Conservation (phyloP, 2,329 filamentous ascomycete species). For the Escovopsis sp. region DNA sequence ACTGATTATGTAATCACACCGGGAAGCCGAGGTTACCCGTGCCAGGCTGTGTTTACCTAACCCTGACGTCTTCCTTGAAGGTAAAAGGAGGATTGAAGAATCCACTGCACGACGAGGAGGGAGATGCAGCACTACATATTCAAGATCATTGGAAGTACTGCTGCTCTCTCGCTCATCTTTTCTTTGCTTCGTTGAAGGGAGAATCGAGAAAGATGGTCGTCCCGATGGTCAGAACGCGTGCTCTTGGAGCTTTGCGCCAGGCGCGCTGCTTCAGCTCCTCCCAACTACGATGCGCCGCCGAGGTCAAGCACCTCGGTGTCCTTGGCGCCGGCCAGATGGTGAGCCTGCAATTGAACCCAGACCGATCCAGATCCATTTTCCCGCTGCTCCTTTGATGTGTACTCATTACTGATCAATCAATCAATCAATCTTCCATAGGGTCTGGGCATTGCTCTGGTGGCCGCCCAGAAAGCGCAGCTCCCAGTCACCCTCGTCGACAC, state of each 20-base stretch:
- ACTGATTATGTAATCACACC: too few relatives aligned
- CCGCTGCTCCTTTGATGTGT: slow-evolving; percentile 5
- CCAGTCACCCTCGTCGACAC: slow-evolving; percentile 77
- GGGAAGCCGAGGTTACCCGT: background rate
- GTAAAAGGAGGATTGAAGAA: too few relatives aligned
- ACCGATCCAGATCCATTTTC: too few relatives aligned
- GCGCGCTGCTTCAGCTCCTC: slow-evolving; percentile 56
- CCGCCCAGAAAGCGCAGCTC: slow-evolving; percentile 68
- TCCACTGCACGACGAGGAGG: too few relatives aligned
- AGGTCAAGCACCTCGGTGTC: slow-evolving; percentile 80
- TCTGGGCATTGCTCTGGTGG: slow-evolving; percentile 87
- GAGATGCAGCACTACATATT: too few relatives aligned
- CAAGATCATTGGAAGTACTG: too few relatives aligned
- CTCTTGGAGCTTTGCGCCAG: slow-evolving; percentile 22
- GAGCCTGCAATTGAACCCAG: slow-evolving; percentile 14
- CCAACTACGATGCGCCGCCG: slow-evolving; percentile 42
- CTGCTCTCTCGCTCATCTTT: background rate
- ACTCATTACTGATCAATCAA: slow-evolving; percentile 9
- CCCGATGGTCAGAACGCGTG: slow-evolving; percentile 23
- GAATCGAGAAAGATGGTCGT: slow-evolving; percentile 20
- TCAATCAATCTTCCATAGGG: slow-evolving; percentile 40
- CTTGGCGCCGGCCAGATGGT: slow-evolving; percentile 96
- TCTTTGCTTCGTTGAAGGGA: background rate
- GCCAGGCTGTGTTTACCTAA: too few relatives aligned
- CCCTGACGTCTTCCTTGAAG: too few relatives aligned